phyloP scores from a whole-genome alignment of 371 early-diverging fungal genomes.

The Rhizopus stolonifer region DNA sequence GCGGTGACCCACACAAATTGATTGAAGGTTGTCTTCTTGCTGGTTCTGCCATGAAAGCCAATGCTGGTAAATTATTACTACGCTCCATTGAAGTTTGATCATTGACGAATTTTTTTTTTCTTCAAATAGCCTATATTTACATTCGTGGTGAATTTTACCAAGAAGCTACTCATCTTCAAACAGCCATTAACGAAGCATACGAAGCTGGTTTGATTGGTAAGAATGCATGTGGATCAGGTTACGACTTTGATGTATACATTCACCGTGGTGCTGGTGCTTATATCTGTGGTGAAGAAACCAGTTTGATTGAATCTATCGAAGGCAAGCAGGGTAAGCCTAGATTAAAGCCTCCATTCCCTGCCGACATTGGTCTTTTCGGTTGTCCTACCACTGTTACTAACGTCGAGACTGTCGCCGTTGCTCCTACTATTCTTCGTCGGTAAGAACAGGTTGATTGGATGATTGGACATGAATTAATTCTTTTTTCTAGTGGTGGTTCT shows the following conservation, averaged over 20 bases:
- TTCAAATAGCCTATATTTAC: conserved; percentile 85
- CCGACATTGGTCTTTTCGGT: conserved; percentile 96
- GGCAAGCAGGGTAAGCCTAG: conserved; percentile 98
- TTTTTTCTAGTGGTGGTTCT: conserved; percentile 66
- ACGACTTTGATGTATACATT: conserved; percentile 94
- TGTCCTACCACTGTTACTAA: conserved; percentile 98
- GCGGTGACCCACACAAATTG: conserved; percentile 97
- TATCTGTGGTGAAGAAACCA: conserved; percentile 98
- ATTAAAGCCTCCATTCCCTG: conserved; percentile 98
- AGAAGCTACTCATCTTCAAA: conserved; percentile 93
- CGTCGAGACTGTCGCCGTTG: conserved; percentile 97
- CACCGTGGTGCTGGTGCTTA: conserved; percentile 98
- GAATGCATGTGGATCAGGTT: conserved; percentile 96
- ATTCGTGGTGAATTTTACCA: conserved; percentile 98
- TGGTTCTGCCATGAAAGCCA: conserved; percentile 96
- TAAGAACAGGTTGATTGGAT: conserved; percentile 7
- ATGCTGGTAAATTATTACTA: conserved; percentile 61
- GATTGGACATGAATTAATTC: background rate
- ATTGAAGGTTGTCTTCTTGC: conserved; percentile 96
- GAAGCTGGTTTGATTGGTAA: conserved; percentile 93
- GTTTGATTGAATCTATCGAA: conserved; percentile 96
- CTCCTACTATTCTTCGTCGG: conserved; percentile 93
- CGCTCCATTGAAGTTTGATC: too few relatives aligned
- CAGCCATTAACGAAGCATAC: conserved; percentile 95
- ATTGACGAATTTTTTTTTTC: too few relatives aligned